phyloP scores from a whole-genome alignment of 2,329 filamentous ascomycete genomes.

The Harringtonia aguacate region DNA sequence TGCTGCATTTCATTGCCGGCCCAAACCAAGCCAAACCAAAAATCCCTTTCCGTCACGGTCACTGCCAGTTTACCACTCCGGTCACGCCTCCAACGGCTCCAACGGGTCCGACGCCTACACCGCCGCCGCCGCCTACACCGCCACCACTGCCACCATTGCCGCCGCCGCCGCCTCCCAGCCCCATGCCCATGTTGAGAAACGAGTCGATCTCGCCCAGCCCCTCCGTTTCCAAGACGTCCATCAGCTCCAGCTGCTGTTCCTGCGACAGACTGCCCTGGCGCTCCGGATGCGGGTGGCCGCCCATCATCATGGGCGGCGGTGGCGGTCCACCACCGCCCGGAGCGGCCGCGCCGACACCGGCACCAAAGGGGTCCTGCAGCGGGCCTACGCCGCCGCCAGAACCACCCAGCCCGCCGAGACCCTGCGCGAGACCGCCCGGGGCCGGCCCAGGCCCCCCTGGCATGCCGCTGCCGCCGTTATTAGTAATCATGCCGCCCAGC shows the following conservation, averaged over 20 bases:
- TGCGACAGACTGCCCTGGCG: conserved; percentile 63
- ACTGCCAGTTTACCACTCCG: too few relatives aligned
- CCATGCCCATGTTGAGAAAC: conserved; percentile 38
- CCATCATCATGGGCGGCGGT: conserved; percentile 7
- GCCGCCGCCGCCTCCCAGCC: conserved; percentile 13
- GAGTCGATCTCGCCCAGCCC: conserved; percentile 52
- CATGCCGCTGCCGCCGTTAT: neutral
- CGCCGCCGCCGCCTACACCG: too few relatives aligned
- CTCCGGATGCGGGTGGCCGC: conserved; percentile 22
- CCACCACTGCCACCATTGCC: too few relatives aligned
- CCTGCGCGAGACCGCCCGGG: neutral
- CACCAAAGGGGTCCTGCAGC: conserved; percentile 8
- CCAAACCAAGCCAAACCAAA: too few relatives aligned
- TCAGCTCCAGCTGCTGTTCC: conserved; percentile 72
- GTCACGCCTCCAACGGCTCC: too few relatives aligned
- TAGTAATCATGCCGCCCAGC: conserved; percentile 3
- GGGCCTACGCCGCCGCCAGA: neutral
- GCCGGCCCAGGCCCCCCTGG: conserved; percentile 9
- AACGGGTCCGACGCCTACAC: too few relatives aligned
- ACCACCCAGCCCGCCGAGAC: neutral
- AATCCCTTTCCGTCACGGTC: too few relatives aligned
- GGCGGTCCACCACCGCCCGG: conserved; percentile 8
- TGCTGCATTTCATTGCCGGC: too few relatives aligned
- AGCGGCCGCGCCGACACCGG: neutral
- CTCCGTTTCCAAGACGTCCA: conserved; percentile 66